These are phyloP conservation scores for Aspergillus sp. DNA, from an alignment of 2,329 filamentous ascomycete species.

Conservation along the genomic window DNA sequence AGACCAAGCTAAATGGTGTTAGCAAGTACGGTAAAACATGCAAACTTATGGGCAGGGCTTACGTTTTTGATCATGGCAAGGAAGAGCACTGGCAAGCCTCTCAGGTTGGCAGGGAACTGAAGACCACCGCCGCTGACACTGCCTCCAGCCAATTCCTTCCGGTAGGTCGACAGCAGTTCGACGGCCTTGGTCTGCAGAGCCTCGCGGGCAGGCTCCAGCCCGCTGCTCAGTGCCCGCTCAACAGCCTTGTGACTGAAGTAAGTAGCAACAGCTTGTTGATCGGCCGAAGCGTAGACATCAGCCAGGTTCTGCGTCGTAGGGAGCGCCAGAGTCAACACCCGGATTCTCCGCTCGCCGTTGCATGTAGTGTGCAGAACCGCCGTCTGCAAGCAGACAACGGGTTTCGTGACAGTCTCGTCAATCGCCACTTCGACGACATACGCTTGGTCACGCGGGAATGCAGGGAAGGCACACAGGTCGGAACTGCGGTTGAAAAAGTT, in stretches of 20 bases:
- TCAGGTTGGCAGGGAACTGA: slow-evolving; percentile 90
- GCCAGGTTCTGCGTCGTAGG: slow-evolving; percentile 89
- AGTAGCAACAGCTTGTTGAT: slow-evolving; percentile 87
- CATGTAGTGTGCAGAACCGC: slow-evolving; percentile 96
- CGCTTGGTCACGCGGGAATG: slow-evolving; percentile 94
- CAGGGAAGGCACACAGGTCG: slow-evolving; percentile 95
- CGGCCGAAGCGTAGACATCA: slow-evolving; percentile 90
- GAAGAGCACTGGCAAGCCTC: slow-evolving; percentile 86
- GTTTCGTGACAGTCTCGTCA: slow-evolving; percentile 89
- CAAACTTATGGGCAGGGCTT: slow-evolving; percentile 36
- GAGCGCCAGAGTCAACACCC: slow-evolving; percentile 88
- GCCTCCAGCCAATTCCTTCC: slow-evolving; percentile 92
- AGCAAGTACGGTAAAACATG: slow-evolving; percentile 19
- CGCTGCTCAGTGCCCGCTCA: slow-evolving; percentile 80
- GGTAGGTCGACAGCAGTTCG: slow-evolving; percentile 91
- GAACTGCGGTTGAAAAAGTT: slow-evolving; percentile 99
- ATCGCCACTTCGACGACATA: slow-evolving; percentile 99
- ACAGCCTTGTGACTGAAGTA: slow-evolving; percentile 99
- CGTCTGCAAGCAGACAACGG: slow-evolving; percentile 87
- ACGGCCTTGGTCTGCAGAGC: slow-evolving; percentile 87
- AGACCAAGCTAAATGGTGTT: slow-evolving; percentile 62
- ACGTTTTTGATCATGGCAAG: slow-evolving; percentile 95
- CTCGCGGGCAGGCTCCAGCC: slow-evolving; percentile 87
- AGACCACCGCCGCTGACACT: slow-evolving; percentile 91
- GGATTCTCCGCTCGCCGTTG: slow-evolving; percentile 92